Evolutionary conservation across 305 asterid species (phyloP).

Genomic region (Vinca major): DNA sequence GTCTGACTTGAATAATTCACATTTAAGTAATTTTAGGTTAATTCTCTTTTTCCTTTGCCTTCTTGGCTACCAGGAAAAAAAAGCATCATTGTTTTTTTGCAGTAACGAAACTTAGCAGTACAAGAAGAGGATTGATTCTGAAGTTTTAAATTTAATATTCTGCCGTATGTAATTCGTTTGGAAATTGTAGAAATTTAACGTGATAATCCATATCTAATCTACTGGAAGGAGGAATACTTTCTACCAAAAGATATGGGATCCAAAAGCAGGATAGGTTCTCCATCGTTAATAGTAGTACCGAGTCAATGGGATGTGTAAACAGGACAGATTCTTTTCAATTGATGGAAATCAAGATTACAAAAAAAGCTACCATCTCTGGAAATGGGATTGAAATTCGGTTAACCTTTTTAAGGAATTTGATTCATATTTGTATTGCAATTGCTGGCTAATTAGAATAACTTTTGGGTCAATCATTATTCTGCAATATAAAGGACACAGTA

Average conservation of each 20-base stretch:
- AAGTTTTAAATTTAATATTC: background rate
- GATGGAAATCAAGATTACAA: background rate
- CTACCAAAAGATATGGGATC: background rate
- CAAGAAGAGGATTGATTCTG: background rate
- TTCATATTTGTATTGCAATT: conserved; percentile 7
- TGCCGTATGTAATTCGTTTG: background rate
- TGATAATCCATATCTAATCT: background rate
- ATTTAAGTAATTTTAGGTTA: background rate
- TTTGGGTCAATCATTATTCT: background rate
- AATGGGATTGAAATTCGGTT: background rate
- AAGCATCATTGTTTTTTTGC: background rate
- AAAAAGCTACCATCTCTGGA: background rate
- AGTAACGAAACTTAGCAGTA: background rate
- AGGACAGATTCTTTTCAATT: background rate
- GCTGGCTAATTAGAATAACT: background rate
- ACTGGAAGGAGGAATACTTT: background rate
- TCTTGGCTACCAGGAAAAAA: background rate
- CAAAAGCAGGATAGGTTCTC: background rate
- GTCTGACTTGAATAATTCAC: background rate
- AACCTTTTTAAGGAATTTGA: background rate
- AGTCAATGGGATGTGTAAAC: background rate
- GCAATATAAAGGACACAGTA: background rate
- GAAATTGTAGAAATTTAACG: background rate
- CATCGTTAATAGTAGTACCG: background rate
- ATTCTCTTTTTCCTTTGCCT: background rate